Base-by-base conservation (phyloP, 2,329 filamentous ascomycete species). In the Plenodomus lindquistii region DNA sequence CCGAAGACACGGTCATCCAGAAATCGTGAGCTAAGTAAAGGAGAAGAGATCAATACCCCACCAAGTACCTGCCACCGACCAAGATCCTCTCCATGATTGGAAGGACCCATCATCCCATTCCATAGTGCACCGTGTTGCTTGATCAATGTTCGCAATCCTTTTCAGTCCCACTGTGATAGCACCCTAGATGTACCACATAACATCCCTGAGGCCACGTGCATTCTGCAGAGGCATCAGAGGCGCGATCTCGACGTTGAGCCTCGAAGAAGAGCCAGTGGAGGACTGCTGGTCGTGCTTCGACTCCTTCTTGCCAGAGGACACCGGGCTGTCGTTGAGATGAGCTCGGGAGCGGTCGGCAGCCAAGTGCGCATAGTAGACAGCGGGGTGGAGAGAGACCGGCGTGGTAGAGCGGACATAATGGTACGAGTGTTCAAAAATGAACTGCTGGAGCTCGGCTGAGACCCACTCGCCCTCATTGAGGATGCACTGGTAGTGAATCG, bases 371-470 rank as follows among this genome's bases (percentile, higher is more conserved):
- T 99, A 99, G 79, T 99, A 99, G 0, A 97, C 87, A 0, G 94
- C 91, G 0, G 94, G 94, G 57, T 82, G 89, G 0, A 94, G 74
- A 0, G 92, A 97, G 0, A 99, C 92, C 0, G 94, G 91, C 0
- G 93, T 97, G 0, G 92, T 97, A 0, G 92, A 94, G 15, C 94
- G 85, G 46, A 88, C 86, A 66, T 96, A 99, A 46, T 96, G 91
- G 72, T 96, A 99, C 37, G 88, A 96, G 55, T 97, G 91, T 59
- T 96, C 88, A 63, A 97, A 97, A 18, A 97, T 87, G 82, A 97
- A 88, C 46, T 86, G 86, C 64, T 96, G 89, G 0, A 99, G 78
- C 2, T 86, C 80, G 36, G 89, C 85, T 0, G 86, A 79, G 1
- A 79, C 71, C 62, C 89, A 81, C 1, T 81, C 77, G 43, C 86